Conservation (phyloP, 164 flowering plant genomes). For the Stephania yunnanensis region DNA sequence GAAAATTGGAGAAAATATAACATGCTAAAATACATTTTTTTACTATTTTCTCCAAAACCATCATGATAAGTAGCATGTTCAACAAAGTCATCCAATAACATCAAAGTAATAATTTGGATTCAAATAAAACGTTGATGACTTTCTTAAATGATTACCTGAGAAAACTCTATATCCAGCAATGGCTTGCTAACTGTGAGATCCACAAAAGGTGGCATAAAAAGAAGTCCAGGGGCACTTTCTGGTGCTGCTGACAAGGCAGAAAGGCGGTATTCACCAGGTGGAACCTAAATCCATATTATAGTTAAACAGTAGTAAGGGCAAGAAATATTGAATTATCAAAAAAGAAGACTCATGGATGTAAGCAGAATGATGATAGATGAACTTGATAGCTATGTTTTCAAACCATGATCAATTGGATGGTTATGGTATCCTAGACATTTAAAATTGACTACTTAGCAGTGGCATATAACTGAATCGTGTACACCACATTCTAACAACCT, state of each 20-base stretch:
- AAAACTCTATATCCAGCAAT: slow-evolving; percentile 60
- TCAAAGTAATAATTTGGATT: not conserved
- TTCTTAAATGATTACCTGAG: slow-evolving; percentile 52
- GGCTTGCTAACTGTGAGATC: slow-evolving; percentile 80
- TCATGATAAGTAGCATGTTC: not conserved
- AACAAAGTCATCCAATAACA: not conserved
- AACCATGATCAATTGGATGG: not conserved
- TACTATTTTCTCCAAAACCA: not conserved
- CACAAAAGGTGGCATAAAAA: slow-evolving; percentile 62
- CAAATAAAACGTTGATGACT: not conserved
- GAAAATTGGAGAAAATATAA: not conserved
- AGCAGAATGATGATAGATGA: not conserved
- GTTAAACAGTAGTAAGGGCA: slow-evolving; percentile 5
- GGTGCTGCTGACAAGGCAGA: slow-evolving; percentile 63
- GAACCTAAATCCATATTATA: slow-evolving; percentile 44
- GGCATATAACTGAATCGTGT: not conserved
- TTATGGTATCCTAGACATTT: not conserved
- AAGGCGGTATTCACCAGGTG: slow-evolving; percentile 83
- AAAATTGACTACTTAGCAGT: not conserved
- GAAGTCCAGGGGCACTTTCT: slow-evolving; percentile 62
- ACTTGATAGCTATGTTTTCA: not conserved
- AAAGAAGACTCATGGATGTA: not conserved
- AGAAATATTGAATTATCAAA: not conserved
- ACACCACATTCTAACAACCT: not conserved
- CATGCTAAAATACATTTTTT: not conserved